phyloP scores from a whole-genome alignment of 352 stramenopile genomes.

The Thalassiosira exigua region DNA sequence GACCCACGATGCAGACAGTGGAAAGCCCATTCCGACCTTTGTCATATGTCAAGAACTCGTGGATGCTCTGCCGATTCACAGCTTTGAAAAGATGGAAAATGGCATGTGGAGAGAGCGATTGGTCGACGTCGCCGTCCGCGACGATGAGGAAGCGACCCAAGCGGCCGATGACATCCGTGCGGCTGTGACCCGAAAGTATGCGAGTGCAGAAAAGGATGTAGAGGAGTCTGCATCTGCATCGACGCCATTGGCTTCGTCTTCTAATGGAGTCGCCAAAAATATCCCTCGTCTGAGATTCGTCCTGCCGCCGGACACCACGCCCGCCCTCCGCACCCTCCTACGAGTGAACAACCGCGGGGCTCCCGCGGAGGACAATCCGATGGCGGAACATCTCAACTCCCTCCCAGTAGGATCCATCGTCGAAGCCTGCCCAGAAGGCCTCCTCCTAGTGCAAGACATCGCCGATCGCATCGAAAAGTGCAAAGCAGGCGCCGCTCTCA shows the following conservation, averaged over 20 bases:
- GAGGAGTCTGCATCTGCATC: neutral
- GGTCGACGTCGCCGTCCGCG: constrained; percentile 89
- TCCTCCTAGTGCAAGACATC: constrained; percentile 92
- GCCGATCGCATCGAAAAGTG: constrained; percentile 88
- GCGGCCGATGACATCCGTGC: constrained; percentile 26
- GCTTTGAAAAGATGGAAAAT: constrained; percentile 92
- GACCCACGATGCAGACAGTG: constrained; percentile 85
- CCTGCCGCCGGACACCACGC: constrained; percentile 90
- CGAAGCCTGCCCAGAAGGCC: constrained; percentile 92
- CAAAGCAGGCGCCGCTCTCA: constrained; percentile 87
- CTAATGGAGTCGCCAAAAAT: constrained; percentile 28
- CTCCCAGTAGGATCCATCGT: constrained; percentile 87
- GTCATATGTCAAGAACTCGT: constrained; percentile 94
- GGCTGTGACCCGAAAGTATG: constrained; percentile 34
- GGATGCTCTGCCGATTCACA: constrained; percentile 93
- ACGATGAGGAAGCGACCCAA: constrained; percentile 69
- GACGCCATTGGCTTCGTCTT: constrained; percentile 4
- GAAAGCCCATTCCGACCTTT: constrained; percentile 86
- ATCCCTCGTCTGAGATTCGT: constrained; percentile 92
- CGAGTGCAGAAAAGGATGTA: constrained; percentile 25
- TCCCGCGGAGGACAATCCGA: constrained; percentile 41
- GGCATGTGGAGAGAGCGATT: constrained; percentile 93
- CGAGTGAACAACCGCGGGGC: constrained; percentile 54
- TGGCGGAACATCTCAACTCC: constrained; percentile 49
- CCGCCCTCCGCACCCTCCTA: constrained; percentile 88